Evolutionary conservation across 176 grass and related monocot genomes (phyloP), one percentile per base, ranked within the genome.

Genomic region (Avena atlantica): DNA sequence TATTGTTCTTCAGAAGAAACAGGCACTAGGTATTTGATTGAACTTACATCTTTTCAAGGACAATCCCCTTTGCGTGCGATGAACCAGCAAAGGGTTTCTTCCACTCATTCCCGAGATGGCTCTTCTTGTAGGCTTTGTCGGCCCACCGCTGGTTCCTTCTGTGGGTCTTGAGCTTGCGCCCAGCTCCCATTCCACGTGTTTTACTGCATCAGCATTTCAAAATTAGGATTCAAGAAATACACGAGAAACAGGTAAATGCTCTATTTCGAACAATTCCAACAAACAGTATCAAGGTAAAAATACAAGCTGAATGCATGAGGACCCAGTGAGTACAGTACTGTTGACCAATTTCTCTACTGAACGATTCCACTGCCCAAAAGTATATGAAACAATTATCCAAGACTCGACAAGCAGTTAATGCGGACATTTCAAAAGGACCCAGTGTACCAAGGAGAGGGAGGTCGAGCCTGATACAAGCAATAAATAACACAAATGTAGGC

Each of bases 11-110:
- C 29, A 48, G 44, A 71, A 31, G 23, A 70, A 80, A 51, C 17
- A 11, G 21, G 23, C 2, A 53, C 5, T 4, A 12, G 4, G 11
- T 44, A 0, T 27, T 27, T 24, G 56, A 31, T 9, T 5, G 1
- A 61, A 91, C 81, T 59, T 73, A 90, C 91, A 93, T 93, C 84
- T 93, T 96, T 52, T 96, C 94, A 27, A 96, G 89, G 84, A 93
- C 91, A 17, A 93, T 96, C 20, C 94, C 94, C 86, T 96, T 96
- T 3, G 89, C 94, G 2, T 96, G 94, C 34, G 89, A 96, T 49
- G 94, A 96, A 73, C 94, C 89, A 24, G 94, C 89, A 13, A 96
- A 93, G 15, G 94, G 91, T 34, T 93, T 96, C 91, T 96, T 96
- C 94, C 94, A 96, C 89, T 91, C 91, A 0, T 95, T 95, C 19